Percentiles rank a stretch among this genome's conserved stretches.
These are phyloP conservation scores for Delonix regia DNA, from an alignment of 306 rosid genomes.

Conservation along the genomic window DNA sequence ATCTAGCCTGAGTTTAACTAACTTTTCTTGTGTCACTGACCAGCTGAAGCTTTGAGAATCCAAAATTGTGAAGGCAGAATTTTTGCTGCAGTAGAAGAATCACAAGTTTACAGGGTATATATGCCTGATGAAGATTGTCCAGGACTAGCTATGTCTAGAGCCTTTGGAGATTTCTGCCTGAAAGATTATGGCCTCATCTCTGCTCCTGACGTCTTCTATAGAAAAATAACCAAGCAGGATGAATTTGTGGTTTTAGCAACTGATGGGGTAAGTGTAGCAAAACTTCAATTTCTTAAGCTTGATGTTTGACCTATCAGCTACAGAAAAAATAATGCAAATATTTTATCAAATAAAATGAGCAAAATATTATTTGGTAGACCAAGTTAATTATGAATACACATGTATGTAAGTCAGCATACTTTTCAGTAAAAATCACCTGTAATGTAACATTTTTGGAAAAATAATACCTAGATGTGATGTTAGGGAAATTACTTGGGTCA, in stretches of 20 bases:
- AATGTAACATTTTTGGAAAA: no score
- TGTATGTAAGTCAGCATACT: neutral
- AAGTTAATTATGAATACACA: neutral
- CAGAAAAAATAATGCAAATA: neutral
- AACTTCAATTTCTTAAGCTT: slow-evolving; percentile 10
- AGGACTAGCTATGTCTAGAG: slow-evolving; percentile 92
- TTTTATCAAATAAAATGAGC: neutral
- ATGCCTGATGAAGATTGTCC: slow-evolving; percentile 74
- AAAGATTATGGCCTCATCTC: slow-evolving; percentile 79
- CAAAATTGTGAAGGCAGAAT: slow-evolving; percentile 65
- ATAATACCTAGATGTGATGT: no score
- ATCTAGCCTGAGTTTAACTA: slow-evolving; percentile 19
- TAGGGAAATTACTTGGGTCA: no score
- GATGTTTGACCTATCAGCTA: slow-evolving; percentile 1
- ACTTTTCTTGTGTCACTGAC: slow-evolving; percentile 14
- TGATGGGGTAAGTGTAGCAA: slow-evolving; percentile 69
- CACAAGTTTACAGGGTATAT: slow-evolving; percentile 72
- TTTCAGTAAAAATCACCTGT: no score
- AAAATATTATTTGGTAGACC: neutral
- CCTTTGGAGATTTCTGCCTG: slow-evolving; percentile 88
- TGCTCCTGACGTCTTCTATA: slow-evolving; percentile 59
- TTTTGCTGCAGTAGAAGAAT: slow-evolving; percentile 58
- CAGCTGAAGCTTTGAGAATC: slow-evolving; percentile 87
- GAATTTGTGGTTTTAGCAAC: slow-evolving; percentile 82
- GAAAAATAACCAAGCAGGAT: slow-evolving; percentile 61